Percentiles rank a stretch among this genome's conserved stretches.
Evolutionary conservation across 805 yeast genomes (phyloP).

Genomic region (Clavispora carvajalis): DNA sequence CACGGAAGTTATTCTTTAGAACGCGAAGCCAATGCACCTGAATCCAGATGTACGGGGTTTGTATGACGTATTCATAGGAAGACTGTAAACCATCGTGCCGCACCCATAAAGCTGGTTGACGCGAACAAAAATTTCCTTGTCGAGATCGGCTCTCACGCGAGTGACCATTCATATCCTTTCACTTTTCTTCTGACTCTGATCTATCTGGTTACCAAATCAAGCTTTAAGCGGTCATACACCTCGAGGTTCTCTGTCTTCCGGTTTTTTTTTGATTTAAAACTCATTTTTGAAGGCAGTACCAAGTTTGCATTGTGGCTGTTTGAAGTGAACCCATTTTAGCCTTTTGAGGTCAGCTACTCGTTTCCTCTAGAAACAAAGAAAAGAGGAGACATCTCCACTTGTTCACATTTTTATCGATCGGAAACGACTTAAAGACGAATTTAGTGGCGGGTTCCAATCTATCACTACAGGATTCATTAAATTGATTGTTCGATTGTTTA

Average conservation of each 20-base stretch:
- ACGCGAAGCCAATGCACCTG: no score
- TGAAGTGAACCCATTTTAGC: background rate
- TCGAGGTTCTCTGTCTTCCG: background rate
- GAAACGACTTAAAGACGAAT: background rate
- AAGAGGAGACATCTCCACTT: background rate
- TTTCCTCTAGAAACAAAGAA: background rate
- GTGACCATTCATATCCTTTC: background rate
- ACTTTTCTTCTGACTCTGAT: background rate
- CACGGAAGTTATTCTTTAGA: no score
- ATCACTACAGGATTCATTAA: background rate
- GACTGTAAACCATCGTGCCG: conserved; percentile 4
- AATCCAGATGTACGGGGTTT: no score
- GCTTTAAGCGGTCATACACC: background rate
- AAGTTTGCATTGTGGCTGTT: background rate
- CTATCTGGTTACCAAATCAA: background rate
- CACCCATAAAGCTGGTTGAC: conserved; percentile 4
- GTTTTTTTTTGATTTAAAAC: background rate
- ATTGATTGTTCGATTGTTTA: background rate
- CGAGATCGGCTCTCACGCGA: conserved; percentile 1
- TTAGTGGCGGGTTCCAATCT: background rate
- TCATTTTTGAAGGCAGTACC: background rate
- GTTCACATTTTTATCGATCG: background rate
- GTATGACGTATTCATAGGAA: no score
- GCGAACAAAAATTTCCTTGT: conserved; percentile 5
- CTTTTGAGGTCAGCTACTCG: background rate